Base-by-base conservation (phyloP, 148 eudicot genomes). In the Drosera capensis region DNA sequence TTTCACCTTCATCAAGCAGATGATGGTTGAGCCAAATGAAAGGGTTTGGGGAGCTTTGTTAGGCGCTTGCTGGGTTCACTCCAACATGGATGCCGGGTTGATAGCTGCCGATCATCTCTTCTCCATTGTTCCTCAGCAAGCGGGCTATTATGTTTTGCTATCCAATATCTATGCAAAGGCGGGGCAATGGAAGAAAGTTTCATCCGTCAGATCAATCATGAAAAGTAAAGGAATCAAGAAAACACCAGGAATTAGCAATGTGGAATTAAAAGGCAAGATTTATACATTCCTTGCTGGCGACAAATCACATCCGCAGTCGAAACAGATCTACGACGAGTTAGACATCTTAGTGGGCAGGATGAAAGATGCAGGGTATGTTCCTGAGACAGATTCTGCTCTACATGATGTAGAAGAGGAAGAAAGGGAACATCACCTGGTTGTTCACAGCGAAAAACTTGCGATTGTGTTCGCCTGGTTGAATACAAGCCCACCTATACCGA, bases 391-490 rank as follows among this genome's bases (percentile, higher is more conserved):
- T 20, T 64, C 65, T 16, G 85, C 92, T 21, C 70, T 77, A 51
- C 85, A 77, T 52, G 85, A 81, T 49, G 79, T 77, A 18, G 92
- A 81, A 62, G 92, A 77, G 59, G 92, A 81, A 62, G 92, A 81
- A 42, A 77, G 74, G 52, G 78, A 77, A 49, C 64, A 51, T 4
- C 92, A 81, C 59, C 67, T 81, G 24, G 66, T 43, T 11, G 72
- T 78, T 24, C 92, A 81, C 50, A 81, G 92, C 30, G 85, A 77
- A 63, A 81, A 81, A 60, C 59, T 77, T 68, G 92, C 92, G 8
- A 62, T 74, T 38, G 71, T 67, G 7, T 81, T 81, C 48, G 71
- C 70, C 7, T 61, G 77, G 43, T 74, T 81, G 17, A 77, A 62
- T 40, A 77, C 65, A 0, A 38, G 41, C 21, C 60, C 72, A 39